A percentile compares a stretch with the other conserved stretches of the same genome.
Conservation (phyloP, 2,329 filamentous ascomycete species). For the Neofusicoccum parvum region DNA sequence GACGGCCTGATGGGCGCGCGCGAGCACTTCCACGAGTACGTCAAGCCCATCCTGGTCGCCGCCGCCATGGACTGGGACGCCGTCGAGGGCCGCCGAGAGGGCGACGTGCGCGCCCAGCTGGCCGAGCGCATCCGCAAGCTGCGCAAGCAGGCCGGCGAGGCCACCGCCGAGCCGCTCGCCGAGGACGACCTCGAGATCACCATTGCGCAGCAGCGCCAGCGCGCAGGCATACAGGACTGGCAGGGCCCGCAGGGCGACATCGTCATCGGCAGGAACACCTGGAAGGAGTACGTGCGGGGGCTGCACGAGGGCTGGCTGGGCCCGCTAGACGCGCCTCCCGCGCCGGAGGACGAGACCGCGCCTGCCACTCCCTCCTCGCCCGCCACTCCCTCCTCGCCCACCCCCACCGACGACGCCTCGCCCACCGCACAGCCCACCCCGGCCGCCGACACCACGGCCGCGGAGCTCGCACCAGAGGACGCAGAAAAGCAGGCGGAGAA, state of each 20-base stretch:
- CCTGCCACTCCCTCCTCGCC: slow-evolving; percentile 1
- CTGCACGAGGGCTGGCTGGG: slow-evolving; percentile 96
- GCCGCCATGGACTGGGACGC: slow-evolving; percentile 96
- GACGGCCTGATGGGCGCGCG: slow-evolving; percentile 83
- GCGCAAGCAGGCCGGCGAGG: slow-evolving; percentile 63
- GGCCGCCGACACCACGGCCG: not conserved
- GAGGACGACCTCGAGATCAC: slow-evolving; percentile 60
- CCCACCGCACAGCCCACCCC: slow-evolving; percentile 27
- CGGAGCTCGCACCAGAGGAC: not conserved
- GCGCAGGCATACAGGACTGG: slow-evolving; percentile 69
- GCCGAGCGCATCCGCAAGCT: slow-evolving; percentile 79
- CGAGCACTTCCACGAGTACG: slow-evolving; percentile 93
- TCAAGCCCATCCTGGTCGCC: slow-evolving; percentile 88
- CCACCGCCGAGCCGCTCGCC: slow-evolving; percentile 45
- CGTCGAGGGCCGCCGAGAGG: slow-evolving; percentile 85
- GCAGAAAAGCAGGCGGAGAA: slow-evolving; percentile 25
- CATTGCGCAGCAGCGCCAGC: slow-evolving; percentile 65
- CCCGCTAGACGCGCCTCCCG: slow-evolving; percentile 66
- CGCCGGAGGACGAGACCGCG: slow-evolving; percentile 27
- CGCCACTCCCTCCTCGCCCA: not conserved
- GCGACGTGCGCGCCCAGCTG: slow-evolving; percentile 84
- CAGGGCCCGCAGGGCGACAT: slow-evolving; percentile 79
- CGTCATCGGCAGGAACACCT: slow-evolving; percentile 85
- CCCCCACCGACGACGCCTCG: slow-evolving; percentile 37
- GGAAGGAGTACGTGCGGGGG: slow-evolving; percentile 96